A percentile compares a stretch with the other conserved stretches of the same genome.
phyloP scores from a whole-genome alignment of 176 grass and related monocot species.

The Olyra latifolia region DNA sequence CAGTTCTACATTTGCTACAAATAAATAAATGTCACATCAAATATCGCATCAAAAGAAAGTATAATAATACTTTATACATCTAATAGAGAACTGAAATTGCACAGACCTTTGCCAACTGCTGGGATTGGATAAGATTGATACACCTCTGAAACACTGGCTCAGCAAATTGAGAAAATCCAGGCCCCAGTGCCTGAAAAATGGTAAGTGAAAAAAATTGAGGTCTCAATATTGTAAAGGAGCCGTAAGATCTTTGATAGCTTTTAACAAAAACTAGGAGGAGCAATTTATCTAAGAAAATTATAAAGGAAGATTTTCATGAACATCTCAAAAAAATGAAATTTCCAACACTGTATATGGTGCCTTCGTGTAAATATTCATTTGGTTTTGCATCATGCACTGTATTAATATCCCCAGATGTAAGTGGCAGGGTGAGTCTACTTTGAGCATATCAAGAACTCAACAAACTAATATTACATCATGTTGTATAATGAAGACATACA shows the following conservation, averaged over 20 bases:
- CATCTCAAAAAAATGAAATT: background rate
- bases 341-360: background rate
- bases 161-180: slow-evolving; percentile 93
- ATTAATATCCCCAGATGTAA: background rate
- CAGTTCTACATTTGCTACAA: background rate
- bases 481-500: background rate
- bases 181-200: slow-evolving; percentile 77
- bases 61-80: background rate
- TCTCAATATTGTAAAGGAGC: background rate
- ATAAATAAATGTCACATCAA: background rate
- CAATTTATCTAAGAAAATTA: background rate
- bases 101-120: slow-evolving; percentile 88
- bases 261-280: background rate
- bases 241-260: background rate
- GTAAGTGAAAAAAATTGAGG: background rate
- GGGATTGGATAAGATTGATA: slow-evolving; percentile 80
- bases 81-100: background rate
- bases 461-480: background rate
- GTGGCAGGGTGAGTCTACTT: background rate
- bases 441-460: background rate
- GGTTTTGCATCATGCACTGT: too few relatives aligned
- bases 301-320: background rate
- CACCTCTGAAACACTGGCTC: slow-evolving; percentile 95
- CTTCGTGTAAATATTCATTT: background rate
- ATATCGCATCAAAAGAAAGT: background rate